Evolutionary conservation across 2,329 filamentous ascomycete species (phyloP).

Genomic region (Xylariaceae sp.): DNA sequence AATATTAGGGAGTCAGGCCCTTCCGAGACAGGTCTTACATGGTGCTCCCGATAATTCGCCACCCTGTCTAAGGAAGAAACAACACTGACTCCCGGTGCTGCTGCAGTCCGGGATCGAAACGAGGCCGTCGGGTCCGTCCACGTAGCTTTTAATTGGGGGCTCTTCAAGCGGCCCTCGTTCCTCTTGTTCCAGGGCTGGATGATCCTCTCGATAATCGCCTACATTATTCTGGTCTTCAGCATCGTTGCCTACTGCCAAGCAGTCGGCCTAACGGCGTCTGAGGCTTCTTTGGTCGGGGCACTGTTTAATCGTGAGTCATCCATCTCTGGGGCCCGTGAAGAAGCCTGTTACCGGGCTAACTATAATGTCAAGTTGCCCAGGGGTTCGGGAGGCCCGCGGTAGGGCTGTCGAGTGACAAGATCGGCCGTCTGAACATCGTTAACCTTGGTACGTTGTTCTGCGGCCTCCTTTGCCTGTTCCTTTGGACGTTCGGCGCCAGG

Average conservation of each 20-base stretch:
- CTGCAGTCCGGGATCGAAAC: constrained; percentile 66
- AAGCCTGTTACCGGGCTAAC: constrained; percentile 1
- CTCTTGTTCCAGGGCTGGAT: constrained; percentile 68
- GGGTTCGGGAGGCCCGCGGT: constrained; percentile 72
- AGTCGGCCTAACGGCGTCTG: constrained; percentile 66
- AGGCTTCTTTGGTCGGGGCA: constrained; percentile 73
- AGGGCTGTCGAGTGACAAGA: constrained; percentile 70
- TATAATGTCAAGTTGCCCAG: constrained; percentile 50
- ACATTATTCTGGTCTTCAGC: constrained; percentile 76
- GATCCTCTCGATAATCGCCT: constrained; percentile 72
- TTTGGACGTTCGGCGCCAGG: constrained; percentile 73
- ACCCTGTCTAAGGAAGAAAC: too few relatives aligned
- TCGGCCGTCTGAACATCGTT: constrained; percentile 76
- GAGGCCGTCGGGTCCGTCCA: constrained; percentile 69
- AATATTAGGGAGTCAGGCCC: too few relatives aligned
- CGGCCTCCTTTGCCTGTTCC: constrained; percentile 66
- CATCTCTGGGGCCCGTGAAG: constrained; percentile 16
- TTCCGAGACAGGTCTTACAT: too few relatives aligned
- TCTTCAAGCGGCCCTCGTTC: constrained; percentile 67
- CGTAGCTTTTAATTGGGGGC: constrained; percentile 63
- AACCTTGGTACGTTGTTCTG: constrained; percentile 64
- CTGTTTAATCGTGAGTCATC: constrained; percentile 64
- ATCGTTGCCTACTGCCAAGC: constrained; percentile 72
- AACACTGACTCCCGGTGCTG: too few relatives aligned
- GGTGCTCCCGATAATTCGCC: too few relatives aligned